A percentile compares a stretch with the other conserved stretches of the same genome.
phyloP scores from a whole-genome alignment of 495 filamentous ascomycete genomes.

The Oleoguttula mirabilis region DNA sequence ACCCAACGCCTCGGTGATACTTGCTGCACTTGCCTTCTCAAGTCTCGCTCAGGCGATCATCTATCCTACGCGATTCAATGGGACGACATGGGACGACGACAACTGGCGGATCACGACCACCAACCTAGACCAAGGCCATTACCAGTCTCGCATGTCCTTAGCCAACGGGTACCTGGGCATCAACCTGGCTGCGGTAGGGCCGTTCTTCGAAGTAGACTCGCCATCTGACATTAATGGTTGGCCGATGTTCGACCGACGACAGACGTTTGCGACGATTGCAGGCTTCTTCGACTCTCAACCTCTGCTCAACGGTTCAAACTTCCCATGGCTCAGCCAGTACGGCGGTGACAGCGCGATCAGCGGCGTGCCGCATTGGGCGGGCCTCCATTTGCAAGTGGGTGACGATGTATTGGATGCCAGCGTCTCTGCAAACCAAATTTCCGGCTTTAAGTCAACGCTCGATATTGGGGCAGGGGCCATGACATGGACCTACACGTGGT shows the following conservation, averaged over 20 bases:
- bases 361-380: constrained; percentile 60
- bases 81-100: constrained; percentile 47
- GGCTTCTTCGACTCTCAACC: constrained; percentile 61
- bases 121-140: constrained; percentile 46
- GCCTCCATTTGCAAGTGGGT: constrained; percentile 48
- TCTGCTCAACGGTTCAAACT: constrained; percentile 54
- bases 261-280: constrained; percentile 61
- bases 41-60: constrained; percentile 7
- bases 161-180: constrained; percentile 46
- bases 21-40: too few species aligned
- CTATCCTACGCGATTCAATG: constrained; percentile 20
- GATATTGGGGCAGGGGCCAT: constrained; percentile 51
- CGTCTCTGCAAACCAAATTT: constrained; percentile 47
- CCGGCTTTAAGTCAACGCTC: constrained; percentile 48
- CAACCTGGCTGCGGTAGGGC: constrained; percentile 48
- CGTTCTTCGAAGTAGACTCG: constrained; percentile 55
- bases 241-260: constrained; percentile 56
- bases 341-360: constrained; percentile 62
- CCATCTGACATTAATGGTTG: constrained; percentile 49
- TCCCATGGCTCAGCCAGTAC: constrained; percentile 58
- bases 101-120: constrained; percentile 50
- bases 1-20: too few species aligned
- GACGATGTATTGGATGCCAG: constrained; percentile 46
- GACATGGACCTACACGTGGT: constrained; percentile 58
- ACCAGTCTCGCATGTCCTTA: constrained; percentile 49